Evolutionary conservation across 257 asterid species (phyloP).

Genomic region (Primulina eburnea): DNA sequence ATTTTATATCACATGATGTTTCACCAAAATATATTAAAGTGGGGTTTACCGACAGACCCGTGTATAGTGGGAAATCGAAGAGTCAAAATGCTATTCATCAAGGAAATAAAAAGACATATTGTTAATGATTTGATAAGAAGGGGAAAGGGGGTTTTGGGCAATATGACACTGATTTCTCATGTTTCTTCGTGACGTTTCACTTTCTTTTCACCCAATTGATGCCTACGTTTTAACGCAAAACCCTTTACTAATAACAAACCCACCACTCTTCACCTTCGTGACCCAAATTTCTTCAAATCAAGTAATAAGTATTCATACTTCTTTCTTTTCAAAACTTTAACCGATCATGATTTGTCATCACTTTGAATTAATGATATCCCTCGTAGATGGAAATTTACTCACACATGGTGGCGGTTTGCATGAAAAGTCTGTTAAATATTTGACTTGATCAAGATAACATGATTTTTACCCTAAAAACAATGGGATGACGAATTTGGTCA

Average conservation of each 20-base stretch:
- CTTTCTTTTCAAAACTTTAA: too few relatives aligned
- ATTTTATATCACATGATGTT: too few relatives aligned
- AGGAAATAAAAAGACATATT: neutral
- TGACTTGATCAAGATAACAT: too few relatives aligned
- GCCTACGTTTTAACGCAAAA: slow-evolving; percentile 27
- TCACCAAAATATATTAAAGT: neutral
- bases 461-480: too few relatives aligned
- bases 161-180: slow-evolving; percentile 22
- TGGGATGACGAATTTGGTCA: too few relatives aligned
- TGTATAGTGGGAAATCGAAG: neutral
- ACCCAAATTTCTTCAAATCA: neutral
- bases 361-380: neutral
- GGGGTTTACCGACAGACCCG: slow-evolving; percentile 12
- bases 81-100: neutral
- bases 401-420: too few relatives aligned
- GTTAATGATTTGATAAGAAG: neutral
- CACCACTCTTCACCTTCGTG: neutral
- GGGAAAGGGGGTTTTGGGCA: slow-evolving; percentile 17
- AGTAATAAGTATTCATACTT: neutral
- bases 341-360: too few relatives aligned
- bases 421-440: too few relatives aligned
- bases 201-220: slow-evolving; percentile 39
- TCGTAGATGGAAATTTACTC: too few relatives aligned
- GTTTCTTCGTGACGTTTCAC: slow-evolving; percentile 24
- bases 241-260: neutral